Evolutionary conservation across 495 filamentous ascomycete species (phyloP), one percentile per base, ranked within the genome.

Genomic region (Talaromyces liani): DNA sequence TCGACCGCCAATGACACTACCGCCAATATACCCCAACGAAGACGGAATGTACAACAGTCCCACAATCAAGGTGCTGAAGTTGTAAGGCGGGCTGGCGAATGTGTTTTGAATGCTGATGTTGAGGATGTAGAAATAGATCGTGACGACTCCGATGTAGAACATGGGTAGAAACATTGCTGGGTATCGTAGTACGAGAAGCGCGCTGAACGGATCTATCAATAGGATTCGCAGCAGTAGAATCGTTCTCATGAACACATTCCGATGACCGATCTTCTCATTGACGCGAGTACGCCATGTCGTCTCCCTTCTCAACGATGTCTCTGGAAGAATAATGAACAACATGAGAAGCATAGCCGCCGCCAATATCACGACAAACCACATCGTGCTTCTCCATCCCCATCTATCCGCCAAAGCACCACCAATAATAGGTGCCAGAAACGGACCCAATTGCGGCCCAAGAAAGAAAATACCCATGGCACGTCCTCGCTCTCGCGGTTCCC

Each of bases 211-310:
- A 10, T 64, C 56, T 6, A 64, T 18, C 16, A 58, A 2, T 1
- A 25, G 75, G 45, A 80, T 80, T 64, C 84, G 87, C 45, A 10
- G 36, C 18, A 49, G 10, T n/a, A 59, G 18, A 31, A 61, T 6
- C 5, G 14, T 53, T 64, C 14, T 51, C 10, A 33, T 18, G 36
- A 27, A 14, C 7, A 29, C 12, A n/a, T 51, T 45, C 8, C 16
- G 51, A 5, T 64, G 8, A 6, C 41, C 33, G 20, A 88, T 87
- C 25, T 33, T 36, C 54, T 61, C 10, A 10, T 65, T 18, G 2
- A 24, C 29, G 12, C 22, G 34, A 22, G n/a, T 22, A 18, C 29
- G 59, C 20, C 53, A 41, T 24, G 60, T 49, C 34, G 58, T 65
- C 10, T 66, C 54, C 18, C 10, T 9, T 61, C 54, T 6, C n/a